A percentile compares a stretch with the other conserved stretches of the same genome.
phyloP scores from a whole-genome alignment of 306 rosid genomes.

The Trifolium subterraneum region DNA sequence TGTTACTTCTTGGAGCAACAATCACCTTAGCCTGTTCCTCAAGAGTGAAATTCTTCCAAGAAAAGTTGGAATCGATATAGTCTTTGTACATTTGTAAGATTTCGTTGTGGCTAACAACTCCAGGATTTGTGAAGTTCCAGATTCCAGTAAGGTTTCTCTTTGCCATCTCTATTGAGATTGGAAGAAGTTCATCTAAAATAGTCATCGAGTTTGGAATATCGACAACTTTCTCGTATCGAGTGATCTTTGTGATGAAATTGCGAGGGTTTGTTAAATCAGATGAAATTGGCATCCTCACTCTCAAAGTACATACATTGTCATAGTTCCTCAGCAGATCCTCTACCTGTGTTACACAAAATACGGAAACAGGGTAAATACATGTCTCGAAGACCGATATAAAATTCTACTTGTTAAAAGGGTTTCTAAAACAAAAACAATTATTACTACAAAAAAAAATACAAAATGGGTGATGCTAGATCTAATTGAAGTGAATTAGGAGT shows the following conservation, averaged over 20 bases:
- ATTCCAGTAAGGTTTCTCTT: constrained; percentile 84
- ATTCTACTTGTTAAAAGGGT: neutral
- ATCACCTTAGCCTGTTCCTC: constrained; percentile 95
- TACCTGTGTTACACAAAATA: constrained; percentile 50
- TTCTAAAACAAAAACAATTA: too few species aligned
- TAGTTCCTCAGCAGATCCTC: constrained; percentile 82
- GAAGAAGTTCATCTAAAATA: constrained; percentile 87
- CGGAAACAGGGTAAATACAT: neutral
- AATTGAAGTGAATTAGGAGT: too few species aligned
- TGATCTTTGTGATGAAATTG: constrained; percentile 88
- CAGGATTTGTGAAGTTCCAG: constrained; percentile 94
- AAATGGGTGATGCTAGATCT: too few species aligned
- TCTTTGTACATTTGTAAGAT: constrained; percentile 76
- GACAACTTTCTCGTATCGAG: constrained; percentile 86
- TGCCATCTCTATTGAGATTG: constrained; percentile 85
- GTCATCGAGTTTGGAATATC: constrained; percentile 94
- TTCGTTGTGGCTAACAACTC: constrained; percentile 93
- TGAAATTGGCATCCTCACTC: constrained; percentile 94
- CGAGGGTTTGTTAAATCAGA: constrained; percentile 80
- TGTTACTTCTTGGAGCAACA: constrained; percentile 86
- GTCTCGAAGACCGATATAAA: neutral
- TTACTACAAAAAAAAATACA: too few species aligned
- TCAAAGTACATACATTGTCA: constrained; percentile 84
- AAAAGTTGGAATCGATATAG: constrained; percentile 68
- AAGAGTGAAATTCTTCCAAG: constrained; percentile 80